phyloP scores from a whole-genome alignment of 345 rosid species.

The Hevea brasiliensis region DNA sequence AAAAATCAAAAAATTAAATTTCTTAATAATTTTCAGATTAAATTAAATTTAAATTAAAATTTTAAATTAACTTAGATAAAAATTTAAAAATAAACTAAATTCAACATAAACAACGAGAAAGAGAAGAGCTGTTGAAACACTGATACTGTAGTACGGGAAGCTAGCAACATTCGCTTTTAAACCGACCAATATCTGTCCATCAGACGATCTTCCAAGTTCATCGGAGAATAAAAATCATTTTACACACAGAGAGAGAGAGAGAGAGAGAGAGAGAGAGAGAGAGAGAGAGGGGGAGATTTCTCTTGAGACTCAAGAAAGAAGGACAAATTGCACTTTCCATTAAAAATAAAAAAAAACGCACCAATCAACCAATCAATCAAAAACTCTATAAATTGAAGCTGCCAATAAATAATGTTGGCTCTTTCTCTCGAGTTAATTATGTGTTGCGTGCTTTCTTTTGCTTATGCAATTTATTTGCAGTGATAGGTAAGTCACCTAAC shows the following conservation, averaged over 20 bases:
- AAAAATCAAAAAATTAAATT: too few species aligned
- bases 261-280: neutral
- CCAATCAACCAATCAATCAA: conserved; percentile 19
- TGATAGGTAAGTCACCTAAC: conserved; percentile 39
- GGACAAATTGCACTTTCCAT: conserved; percentile 40
- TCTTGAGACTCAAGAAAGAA: conserved; percentile 3
- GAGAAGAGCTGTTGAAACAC: neutral
- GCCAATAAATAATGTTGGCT: conserved; percentile 16
- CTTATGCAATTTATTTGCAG: conserved; percentile 33
- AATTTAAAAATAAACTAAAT: too few species aligned
- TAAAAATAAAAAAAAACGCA: neutral
- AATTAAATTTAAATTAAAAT: too few species aligned
- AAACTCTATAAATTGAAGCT: conserved; percentile 18
- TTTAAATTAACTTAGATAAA: too few species aligned
- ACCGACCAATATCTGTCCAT: conserved; percentile 37
- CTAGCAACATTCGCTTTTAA: conserved; percentile 24
- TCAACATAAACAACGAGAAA: neutral
- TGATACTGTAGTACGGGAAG: neutral
- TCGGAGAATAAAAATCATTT: conserved; percentile 43
- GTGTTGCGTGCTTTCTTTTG: conserved; percentile 23
- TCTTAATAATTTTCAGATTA: too few species aligned
- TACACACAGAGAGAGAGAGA: neutral
- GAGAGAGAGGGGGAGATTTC: neutral
- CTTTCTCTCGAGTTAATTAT: conserved; percentile 26
- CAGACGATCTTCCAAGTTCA: conserved; percentile 60